Base-by-base conservation (phyloP, 2,329 filamentous ascomycete genomes). In the Helotiales sp. region DNA sequence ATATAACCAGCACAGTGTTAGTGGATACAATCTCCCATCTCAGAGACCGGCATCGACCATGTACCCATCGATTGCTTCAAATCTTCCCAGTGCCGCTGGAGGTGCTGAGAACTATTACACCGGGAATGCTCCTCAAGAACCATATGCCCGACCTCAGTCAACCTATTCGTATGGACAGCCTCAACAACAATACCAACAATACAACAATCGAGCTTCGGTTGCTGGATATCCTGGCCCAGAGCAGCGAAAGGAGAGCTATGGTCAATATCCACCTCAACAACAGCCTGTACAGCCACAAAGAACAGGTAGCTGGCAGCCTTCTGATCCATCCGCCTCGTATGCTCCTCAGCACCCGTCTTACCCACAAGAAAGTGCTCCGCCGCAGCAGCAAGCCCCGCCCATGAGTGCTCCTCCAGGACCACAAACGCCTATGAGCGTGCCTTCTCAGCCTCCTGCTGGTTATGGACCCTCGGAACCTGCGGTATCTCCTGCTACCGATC, bases 91-190 rank as follows among this genome's bases (percentile, higher is more conserved):
- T 69, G 77, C 75, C 26, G 78, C 81, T 28, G 83, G 84, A 11
- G 86, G 85, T 0, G 88, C 89, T 10, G 94, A 97, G 77, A 95
- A 84, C 78, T 97, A 91, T 78, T 97, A 97, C 78, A 92, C 88
- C 15, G 87, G 88, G 40, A 91, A 89, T 72, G 81, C 86, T 49
- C 82, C 79, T 59, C 78, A 79, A 71, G 82, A 78, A 83, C 75
- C 82, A 5, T 85, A 86, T 70, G 79, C 77, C 11, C 77, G 81
- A 54, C 82, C 83, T 11, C 85, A 86, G 61, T 81, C 83, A 20
- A 79, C 81, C 43, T 89, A 89, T 69, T 78, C 78, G n/a, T 81
- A 82, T 43, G 82, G 81, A 62, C 73, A 82, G 28, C 78, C 81
- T 64, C 82, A 83, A 80, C 83, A 65, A 79, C 82, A 62, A 76